A percentile compares a stretch with the other conserved stretches of the same genome.
Evolutionary conservation across 257 asterid genomes (phyloP).

Genomic region (Plantago ovata): DNA sequence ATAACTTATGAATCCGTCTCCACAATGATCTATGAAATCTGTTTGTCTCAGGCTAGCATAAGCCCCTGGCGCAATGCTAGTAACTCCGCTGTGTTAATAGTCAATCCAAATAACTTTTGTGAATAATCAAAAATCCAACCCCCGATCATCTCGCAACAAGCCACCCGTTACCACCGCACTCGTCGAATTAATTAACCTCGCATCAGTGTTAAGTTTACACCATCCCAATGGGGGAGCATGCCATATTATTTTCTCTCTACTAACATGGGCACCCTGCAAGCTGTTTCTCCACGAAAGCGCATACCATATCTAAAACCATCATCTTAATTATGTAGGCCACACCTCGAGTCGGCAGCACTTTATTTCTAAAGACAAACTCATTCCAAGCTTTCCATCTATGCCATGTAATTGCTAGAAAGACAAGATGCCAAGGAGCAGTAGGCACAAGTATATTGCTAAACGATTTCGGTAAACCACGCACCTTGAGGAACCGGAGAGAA

Average conservation of each 20-base stretch:
- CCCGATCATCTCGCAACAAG: background rate
- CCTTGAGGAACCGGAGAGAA: background rate
- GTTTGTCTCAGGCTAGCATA: background rate
- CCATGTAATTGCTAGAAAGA: too few relatives aligned
- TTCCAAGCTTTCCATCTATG: too few relatives aligned
- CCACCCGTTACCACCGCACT: background rate
- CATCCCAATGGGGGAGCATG: too few relatives aligned
- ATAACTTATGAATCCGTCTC: background rate
- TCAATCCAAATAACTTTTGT: background rate
- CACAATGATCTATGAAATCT: background rate
- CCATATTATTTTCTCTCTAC: too few relatives aligned
- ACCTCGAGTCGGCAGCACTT: too few relatives aligned
- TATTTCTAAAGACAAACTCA: too few relatives aligned
- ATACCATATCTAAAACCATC: background rate
- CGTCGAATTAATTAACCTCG: background rate
- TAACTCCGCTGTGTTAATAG: background rate
- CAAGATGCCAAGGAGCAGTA: background rate
- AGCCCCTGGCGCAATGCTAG: background rate
- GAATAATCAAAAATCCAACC: background rate
- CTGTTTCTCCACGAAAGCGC: background rate
- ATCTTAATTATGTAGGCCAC: background rate
- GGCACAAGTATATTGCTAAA: background rate
- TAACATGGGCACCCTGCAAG: too few relatives aligned
- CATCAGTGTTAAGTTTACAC: background rate
- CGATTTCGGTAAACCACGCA: background rate